phyloP scores from a whole-genome alignment of 192 early-diverging fungal genomes.

The Lobosporangium transversale region DNA sequence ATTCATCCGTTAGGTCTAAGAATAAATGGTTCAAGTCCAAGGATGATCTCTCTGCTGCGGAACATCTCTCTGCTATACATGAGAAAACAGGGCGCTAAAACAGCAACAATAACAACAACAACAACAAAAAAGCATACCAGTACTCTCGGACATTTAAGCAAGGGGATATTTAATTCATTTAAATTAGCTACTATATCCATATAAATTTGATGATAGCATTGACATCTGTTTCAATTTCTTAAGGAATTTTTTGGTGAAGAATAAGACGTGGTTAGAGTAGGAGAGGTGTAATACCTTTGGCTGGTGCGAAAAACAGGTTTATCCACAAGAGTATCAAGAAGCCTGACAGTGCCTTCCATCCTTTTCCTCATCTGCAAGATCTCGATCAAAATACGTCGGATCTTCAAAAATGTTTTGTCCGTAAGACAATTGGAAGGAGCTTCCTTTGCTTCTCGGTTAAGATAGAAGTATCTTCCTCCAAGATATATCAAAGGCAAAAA shows the following conservation, averaged over 20 bases:
- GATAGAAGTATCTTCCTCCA: background rate
- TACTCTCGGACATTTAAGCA: no score
- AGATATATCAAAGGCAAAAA: background rate
- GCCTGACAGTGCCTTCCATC: background rate
- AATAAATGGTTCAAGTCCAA: constrained; percentile 44
- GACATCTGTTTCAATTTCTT: background rate
- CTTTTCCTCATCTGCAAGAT: background rate
- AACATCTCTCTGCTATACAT: constrained; percentile 6
- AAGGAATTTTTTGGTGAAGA: background rate
- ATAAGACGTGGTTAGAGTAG: background rate
- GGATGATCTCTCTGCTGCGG: background rate
- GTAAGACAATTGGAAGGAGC: background rate
- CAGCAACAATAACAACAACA: no score
- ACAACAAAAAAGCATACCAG: no score
- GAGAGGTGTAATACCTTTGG: background rate
- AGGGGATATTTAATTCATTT: no score
- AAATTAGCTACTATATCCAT: no score
- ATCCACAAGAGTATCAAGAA: background rate
- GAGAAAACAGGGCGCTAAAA: constrained; percentile 45
- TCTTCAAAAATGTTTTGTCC: background rate
- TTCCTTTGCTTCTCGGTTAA: background rate
- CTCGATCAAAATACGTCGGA: background rate
- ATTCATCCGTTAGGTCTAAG: constrained; percentile 4
- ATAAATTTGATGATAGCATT: background rate
- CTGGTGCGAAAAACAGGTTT: background rate